Evolutionary conservation across 2,329 filamentous ascomycete species (phyloP).

Genomic region (Lomentospora prolificans): DNA sequence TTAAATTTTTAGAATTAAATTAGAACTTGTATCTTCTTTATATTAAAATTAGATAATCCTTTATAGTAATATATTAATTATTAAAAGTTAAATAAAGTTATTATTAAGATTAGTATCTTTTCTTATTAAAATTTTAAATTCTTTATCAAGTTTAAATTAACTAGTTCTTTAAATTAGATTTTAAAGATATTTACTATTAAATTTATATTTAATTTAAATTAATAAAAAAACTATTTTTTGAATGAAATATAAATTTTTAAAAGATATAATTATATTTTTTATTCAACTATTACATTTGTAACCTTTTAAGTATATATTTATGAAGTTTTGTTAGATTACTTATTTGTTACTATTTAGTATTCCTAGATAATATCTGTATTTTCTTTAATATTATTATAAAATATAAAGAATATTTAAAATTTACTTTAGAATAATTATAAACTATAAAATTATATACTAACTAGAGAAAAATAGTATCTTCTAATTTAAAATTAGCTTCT

Average conservation of each 20-base stretch:
- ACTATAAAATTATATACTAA: background rate
- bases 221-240: constrained; percentile 11
- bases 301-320: constrained; percentile 13
- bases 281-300: constrained; percentile 11
- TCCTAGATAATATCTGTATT: constrained; percentile 13
- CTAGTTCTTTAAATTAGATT: constrained; percentile 10
- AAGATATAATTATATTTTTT: constrained; percentile 13
- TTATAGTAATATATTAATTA: background rate
- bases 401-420: background rate
- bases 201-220: constrained; percentile 8
- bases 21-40: background rate
- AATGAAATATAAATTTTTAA: constrained; percentile 12
- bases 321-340: constrained; percentile 9
- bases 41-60: background rate
- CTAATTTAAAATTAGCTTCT: background rate
- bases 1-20: background rate
- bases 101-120: background rate
- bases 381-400: constrained; percentile 7
- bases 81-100: background rate
- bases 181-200: constrained; percentile 9
- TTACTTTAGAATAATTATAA: background rate
- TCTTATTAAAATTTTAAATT: constrained; percentile 5
- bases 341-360: constrained; percentile 8
- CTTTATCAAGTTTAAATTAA: constrained; percentile 9
- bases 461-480: background rate